A percentile compares a stretch with the other conserved stretches of the same genome.
phyloP scores from a whole-genome alignment of 2,329 filamentous ascomycete species.

The Calonectria pseudoreteaudii region DNA sequence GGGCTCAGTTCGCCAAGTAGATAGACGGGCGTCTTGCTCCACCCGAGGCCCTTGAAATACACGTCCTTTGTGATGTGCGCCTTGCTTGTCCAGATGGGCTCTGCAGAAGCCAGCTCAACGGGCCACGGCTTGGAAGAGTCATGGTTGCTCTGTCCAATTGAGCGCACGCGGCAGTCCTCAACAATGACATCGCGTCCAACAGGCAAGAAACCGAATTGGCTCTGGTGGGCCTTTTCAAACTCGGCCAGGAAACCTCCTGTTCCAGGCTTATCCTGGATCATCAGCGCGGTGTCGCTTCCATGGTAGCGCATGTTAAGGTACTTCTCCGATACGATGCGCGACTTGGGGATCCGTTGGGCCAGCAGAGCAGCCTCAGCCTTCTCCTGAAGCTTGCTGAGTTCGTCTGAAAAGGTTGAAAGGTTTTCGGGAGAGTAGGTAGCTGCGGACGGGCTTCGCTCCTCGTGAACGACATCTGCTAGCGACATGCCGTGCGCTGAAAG shows the following conservation, averaged over 20 bases:
- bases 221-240: conserved; percentile 86
- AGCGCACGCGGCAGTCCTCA: conserved; percentile 86
- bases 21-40: conserved; percentile 82
- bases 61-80: conserved; percentile 75
- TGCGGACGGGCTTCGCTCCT: conserved; percentile 76
- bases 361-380: conserved; percentile 74
- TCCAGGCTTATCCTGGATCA: conserved; percentile 80
- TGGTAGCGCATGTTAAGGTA: conserved; percentile 93
- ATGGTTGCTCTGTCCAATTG: conserved; percentile 84
- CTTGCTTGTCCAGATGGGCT: conserved; percentile 67
- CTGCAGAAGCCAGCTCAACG: conserved; percentile 75
- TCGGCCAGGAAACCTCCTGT: conserved; percentile 83
- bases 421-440: conserved; percentile 70
- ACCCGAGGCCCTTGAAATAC: conserved; percentile 81
- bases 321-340: conserved; percentile 84
- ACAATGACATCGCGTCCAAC: conserved; percentile 86
- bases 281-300: conserved; percentile 88
- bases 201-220: conserved; percentile 91
- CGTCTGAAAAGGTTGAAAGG: conserved; percentile 71
- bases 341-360: conserved; percentile 81
- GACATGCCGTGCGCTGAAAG: conserved; percentile 93
- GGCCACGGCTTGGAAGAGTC: conserved; percentile 87
- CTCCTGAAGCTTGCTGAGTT: conserved; percentile 81
- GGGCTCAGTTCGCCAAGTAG: conserved; percentile 78
- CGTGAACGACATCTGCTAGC: conserved; percentile 89